Conservation (phyloP, 2,329 filamentous ascomycete species). For the Fonsecaea monophora region DNA sequence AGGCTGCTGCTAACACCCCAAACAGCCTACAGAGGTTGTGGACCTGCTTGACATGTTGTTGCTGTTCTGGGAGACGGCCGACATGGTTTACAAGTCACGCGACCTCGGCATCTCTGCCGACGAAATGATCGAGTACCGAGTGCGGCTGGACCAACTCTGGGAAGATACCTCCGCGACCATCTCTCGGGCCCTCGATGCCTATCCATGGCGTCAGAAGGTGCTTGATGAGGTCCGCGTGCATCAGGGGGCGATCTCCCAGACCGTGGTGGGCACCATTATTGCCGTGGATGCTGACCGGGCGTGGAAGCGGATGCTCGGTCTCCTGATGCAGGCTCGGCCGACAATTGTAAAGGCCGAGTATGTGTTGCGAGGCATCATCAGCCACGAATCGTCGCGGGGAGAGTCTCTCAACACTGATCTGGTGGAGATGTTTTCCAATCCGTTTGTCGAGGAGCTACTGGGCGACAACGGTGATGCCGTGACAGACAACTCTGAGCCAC, state of each 20-base stretch:
- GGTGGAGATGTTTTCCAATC: not conserved
- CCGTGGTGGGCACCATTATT: not conserved
- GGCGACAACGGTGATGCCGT: not conserved
- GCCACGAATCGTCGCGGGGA: not conserved
- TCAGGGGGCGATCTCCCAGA: not conserved
- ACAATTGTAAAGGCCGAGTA: not conserved
- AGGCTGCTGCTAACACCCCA: not conserved
- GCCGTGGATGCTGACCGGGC: not conserved
- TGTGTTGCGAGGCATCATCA: not conserved
- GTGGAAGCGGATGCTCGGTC: not conserved
- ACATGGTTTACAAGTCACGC: not conserved
- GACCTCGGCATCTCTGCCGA: not conserved
- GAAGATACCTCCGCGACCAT: not conserved
- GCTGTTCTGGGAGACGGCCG: not conserved
- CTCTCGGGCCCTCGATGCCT: not conserved
- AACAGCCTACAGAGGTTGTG: not conserved
- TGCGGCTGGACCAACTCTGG: not conserved
- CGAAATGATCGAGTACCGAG: not conserved
- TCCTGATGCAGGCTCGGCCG: too few relatives aligned
- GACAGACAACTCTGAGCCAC: not conserved
- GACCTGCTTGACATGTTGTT: not conserved
- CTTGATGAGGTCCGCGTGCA: not conserved
- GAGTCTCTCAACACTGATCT: not conserved
- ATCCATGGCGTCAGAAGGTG: not conserved
- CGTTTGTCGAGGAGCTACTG: not conserved